phyloP scores from a whole-genome alignment of 495 filamentous ascomycete species.

The Penicillium manginii region DNA sequence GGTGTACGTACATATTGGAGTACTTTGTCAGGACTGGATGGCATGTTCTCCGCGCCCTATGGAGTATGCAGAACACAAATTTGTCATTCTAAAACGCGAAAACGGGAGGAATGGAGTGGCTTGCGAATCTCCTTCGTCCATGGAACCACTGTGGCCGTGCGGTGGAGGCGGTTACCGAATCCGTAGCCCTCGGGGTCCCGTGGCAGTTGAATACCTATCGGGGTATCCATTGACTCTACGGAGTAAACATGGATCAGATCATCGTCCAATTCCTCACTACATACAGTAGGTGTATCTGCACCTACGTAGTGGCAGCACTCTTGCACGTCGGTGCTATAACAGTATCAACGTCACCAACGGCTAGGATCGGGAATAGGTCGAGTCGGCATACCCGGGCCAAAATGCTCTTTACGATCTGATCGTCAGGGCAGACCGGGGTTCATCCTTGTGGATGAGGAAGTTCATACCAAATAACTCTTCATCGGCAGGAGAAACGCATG shows the following conservation, averaged over 20 bases:
- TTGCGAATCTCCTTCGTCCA: background rate
- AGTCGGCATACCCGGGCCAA: background rate
- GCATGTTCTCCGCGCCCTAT: background rate
- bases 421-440: background rate
- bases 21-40: background rate
- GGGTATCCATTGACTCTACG: no score
- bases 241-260: no score
- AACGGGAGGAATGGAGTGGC: background rate
- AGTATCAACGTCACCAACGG: background rate
- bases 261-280: no score
- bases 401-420: background rate
- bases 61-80: background rate
- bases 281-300: no score
- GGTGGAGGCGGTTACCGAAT: conserved; percentile 14
- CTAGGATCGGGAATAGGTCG: background rate
- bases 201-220: background rate
- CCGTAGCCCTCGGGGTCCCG: conserved; percentile 1
- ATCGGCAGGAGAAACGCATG: background rate
- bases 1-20: background rate
- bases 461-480: no score
- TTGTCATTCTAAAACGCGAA: background rate
- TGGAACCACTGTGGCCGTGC: conserved; percentile 15
- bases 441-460: no score
- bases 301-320: no score
- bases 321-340: no score